phyloP scores from a whole-genome alignment of 768 basidiomycete genomes.

The Lactarius tabidus region DNA sequence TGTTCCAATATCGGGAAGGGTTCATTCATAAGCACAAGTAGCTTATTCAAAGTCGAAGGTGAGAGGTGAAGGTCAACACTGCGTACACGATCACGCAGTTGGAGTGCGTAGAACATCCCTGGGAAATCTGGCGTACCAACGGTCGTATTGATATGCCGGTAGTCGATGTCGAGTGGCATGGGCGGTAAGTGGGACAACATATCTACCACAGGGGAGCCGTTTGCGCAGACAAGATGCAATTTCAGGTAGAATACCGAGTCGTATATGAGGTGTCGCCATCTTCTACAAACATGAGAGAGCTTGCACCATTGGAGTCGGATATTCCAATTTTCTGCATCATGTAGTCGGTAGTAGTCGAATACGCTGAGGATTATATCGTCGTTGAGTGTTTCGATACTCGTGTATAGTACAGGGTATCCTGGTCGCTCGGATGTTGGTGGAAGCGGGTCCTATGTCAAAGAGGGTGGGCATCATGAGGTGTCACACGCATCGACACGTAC shows the following conservation, averaged over 20 bases:
- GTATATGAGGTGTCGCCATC: neutral
- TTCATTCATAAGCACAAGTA: neutral
- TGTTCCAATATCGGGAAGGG: neutral
- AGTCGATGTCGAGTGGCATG: slow-evolving; percentile 4
- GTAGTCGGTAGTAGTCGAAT: neutral
- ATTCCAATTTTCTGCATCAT: neutral
- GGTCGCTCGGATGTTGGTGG: neutral
- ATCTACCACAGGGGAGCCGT: neutral
- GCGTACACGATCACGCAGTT: neutral
- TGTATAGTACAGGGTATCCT: neutral
- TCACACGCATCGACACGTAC: no score
- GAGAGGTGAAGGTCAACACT: neutral
- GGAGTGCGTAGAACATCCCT: neutral
- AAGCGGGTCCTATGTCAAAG: neutral
- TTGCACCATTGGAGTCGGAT: neutral
- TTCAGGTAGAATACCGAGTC: neutral
- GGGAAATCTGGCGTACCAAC: neutral
- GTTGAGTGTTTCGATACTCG: neutral
- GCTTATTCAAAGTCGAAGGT: neutral
- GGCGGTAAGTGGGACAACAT: neutral
- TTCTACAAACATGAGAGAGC: neutral
- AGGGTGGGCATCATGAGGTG: neutral
- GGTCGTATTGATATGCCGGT: no score
- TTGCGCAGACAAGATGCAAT: neutral
- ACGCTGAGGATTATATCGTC: neutral